Conservation (phyloP, 169 alveolate genomes). For the Theileria parva region DNA sequence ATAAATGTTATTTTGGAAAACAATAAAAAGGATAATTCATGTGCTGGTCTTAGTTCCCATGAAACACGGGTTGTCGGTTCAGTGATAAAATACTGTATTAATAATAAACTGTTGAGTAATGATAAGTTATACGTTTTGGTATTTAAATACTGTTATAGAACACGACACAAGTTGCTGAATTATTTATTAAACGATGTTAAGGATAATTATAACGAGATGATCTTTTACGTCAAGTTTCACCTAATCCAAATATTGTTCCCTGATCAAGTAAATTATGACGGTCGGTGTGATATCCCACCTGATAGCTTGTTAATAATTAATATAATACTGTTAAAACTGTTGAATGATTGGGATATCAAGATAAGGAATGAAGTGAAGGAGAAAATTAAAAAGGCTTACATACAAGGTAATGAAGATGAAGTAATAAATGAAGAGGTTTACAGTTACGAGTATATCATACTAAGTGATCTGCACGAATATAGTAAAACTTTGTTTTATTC, state of each 20-base stretch:
- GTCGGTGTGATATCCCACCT: not conserved
- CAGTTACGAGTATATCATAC: not conserved
- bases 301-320: not conserved
- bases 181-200: not conserved
- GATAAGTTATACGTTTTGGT: not conserved
- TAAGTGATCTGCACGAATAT: not conserved
- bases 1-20: not conserved
- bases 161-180: not conserved
- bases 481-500: not conserved
- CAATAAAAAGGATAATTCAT: not conserved
- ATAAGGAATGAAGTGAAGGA: not conserved
- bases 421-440: not conserved
- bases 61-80: not conserved
- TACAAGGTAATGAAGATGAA: not conserved
- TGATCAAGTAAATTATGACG: no score
- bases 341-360: not conserved
- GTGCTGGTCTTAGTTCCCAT: not conserved
- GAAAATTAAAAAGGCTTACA: not conserved
- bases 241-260: not conserved
- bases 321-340: not conserved
- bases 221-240: not conserved
- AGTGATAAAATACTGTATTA: not conserved
- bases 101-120: not conserved
- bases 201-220: not conserved
- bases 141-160: not conserved